phyloP scores from a whole-genome alignment of 2,329 filamentous ascomycete species.

The Didymella segeticola region DNA sequence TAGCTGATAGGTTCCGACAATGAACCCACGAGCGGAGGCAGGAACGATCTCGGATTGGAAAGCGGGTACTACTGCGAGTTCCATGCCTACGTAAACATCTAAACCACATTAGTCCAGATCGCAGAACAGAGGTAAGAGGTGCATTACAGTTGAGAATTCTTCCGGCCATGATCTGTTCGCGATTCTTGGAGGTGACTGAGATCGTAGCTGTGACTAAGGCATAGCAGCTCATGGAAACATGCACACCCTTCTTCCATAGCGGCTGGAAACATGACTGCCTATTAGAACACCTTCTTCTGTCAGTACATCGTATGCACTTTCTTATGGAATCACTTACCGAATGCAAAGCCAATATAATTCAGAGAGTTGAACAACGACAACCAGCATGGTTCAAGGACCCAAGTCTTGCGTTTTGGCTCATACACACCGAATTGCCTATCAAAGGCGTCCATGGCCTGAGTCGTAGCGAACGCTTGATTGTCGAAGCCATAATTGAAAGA shows the following conservation, averaged over 20 bases:
- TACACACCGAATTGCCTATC: neutral
- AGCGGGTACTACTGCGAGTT: neutral
- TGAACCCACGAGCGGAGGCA: neutral
- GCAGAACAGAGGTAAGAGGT: neutral
- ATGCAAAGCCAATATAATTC: neutral
- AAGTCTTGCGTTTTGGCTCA: neutral
- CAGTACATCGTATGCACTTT: neutral
- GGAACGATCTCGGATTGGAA: neutral
- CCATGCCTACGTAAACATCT: neutral
- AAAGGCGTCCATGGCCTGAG: neutral
- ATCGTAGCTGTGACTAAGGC: neutral
- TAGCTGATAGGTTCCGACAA: neutral
- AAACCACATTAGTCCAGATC: neutral
- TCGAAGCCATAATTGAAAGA: neutral
- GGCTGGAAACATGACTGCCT: neutral
- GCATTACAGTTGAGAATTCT: neutral
- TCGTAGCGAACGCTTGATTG: neutral
- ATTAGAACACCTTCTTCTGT: neutral
- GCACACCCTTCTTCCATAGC: neutral
- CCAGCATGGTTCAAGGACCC: neutral
- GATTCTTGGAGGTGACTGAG: neutral
- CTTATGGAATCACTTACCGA: neutral
- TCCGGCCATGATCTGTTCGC: neutral
- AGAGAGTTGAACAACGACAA: neutral
- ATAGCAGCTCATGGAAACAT: neutral